A percentile compares a stretch with the other conserved stretches of the same genome.
These are phyloP conservation scores for Ogataea siamensis DNA, from an alignment of 805 yeast species.

Conservation along the genomic window DNA sequence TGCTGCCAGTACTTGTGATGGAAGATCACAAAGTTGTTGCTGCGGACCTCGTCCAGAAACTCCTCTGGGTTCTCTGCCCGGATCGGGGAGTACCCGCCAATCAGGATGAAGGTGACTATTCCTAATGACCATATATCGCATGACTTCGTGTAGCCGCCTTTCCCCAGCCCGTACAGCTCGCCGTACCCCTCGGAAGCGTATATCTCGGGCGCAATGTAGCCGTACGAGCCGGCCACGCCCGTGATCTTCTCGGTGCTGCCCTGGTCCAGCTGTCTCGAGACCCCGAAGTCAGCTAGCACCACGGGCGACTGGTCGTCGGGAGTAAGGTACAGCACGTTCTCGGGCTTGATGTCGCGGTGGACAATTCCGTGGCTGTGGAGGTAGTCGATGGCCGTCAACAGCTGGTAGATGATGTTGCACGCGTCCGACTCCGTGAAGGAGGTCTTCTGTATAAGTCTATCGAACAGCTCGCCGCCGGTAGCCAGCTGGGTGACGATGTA, in stretches of 20 bases:
- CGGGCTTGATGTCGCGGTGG: slow-evolving; percentile 94
- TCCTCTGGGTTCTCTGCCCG: slow-evolving; percentile 79
- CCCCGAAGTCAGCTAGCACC: slow-evolving; percentile 94
- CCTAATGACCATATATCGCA: slow-evolving; percentile 97
- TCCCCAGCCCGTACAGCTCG: slow-evolving; percentile 35
- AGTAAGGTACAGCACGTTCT: slow-evolving; percentile 76
- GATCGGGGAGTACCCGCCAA: slow-evolving; percentile 93
- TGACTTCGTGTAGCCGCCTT: slow-evolving; percentile 84
- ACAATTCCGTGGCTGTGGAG: slow-evolving; percentile 77
- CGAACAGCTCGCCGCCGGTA: slow-evolving; percentile 94
- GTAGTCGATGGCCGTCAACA: slow-evolving; percentile 75
- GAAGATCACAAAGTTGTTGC: slow-evolving; percentile 74
- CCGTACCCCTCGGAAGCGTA: slow-evolving; percentile 52
- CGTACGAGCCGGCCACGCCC: slow-evolving; percentile 69
- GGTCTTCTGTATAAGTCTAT: slow-evolving; percentile 76
- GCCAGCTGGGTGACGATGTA: slow-evolving; percentile 93
- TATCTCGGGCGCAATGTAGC: slow-evolving; percentile 97
- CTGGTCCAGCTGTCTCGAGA: slow-evolving; percentile 65
- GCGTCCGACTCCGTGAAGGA: slow-evolving; percentile 90
- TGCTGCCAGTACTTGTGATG: slow-evolving; percentile 85
- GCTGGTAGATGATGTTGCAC: slow-evolving; percentile 65
- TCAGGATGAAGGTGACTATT: slow-evolving; percentile 82
- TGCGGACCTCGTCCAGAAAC: slow-evolving; percentile 75
- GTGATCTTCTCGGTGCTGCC: slow-evolving; percentile 26
- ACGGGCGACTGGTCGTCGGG: slow-evolving; percentile 61